Conservation (phyloP, 257 asterid species). For the Paraleonurus japonicus region DNA sequence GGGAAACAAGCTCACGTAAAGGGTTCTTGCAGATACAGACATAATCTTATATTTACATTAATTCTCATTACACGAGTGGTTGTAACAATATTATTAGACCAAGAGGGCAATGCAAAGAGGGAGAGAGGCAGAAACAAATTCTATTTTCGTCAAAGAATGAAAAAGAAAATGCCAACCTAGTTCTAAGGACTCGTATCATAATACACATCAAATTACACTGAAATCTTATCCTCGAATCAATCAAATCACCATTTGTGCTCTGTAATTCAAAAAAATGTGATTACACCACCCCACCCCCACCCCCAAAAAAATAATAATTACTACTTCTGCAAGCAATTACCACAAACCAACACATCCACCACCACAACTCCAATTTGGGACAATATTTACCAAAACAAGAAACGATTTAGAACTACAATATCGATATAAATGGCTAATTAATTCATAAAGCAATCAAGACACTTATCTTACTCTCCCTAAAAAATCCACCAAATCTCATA, state of each 20-base stretch:
- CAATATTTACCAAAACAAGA: slow-evolving; percentile 1
- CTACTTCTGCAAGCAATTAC: background rate
- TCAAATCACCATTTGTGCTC: background rate
- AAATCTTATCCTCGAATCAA: background rate
- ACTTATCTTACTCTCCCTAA: background rate
- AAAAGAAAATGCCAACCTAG: background rate
- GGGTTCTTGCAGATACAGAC: background rate
- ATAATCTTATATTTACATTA: background rate
- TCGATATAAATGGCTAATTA: background rate
- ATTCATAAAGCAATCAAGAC: background rate
- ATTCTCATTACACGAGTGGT: background rate
- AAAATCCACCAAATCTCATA: background rate
- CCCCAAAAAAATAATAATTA: background rate
- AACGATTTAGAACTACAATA: background rate
- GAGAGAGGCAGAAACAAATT: background rate
- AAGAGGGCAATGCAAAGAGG: background rate
- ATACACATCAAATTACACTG: background rate
- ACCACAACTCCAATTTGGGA: background rate
- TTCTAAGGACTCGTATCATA: background rate
- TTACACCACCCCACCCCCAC: too few species aligned
- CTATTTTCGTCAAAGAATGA: background rate
- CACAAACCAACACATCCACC: background rate
- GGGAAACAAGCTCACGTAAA: background rate
- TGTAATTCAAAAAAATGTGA: background rate
- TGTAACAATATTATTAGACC: background rate